Evolutionary conservation across 768 basidiomycete genomes (phyloP), one percentile per base, ranked within the genome.

Genomic region (Suillus sp.): DNA sequence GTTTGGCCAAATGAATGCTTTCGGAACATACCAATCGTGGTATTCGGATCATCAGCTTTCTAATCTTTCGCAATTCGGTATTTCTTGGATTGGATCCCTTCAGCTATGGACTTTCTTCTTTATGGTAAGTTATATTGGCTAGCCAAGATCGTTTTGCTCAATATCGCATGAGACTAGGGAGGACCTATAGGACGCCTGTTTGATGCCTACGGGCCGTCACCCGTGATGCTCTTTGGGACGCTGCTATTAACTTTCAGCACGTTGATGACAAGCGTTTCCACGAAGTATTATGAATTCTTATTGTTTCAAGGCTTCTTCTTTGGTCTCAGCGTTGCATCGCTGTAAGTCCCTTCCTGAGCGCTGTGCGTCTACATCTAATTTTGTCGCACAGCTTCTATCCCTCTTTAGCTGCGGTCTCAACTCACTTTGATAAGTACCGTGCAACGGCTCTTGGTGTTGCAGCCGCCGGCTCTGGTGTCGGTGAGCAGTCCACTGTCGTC

Each of bases 391-490:
- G 89, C 45, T 91, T 90, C 72, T 90, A 90, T 67, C 90, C 91
- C 0, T 79, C 87, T 0, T 76, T 92, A 35, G 81, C 88, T 4
- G 85, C 86, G 59, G 80, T 91, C 11, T 83, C 88, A 0, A 91
- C 87, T 1, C 81, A 87, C 71, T 93, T 91, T 74, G 69, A 71
- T 55, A 81, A 81, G 65, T 86, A 87, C 65, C 83, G 90, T 16
- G 89, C 88, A 3, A 87, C 91, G 2, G 90, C 91, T 0, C 77
- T 90, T 42, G 92, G 92, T 2, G 76, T 93, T 61, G 87, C 85
- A 20, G 80, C 84, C 1, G 84, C 90, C 38, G 92, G 92, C n/a
- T 87, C 87, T 30, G 84, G 88, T 62, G 71, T 84, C 62, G 88
- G 88, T 86, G 63, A 64, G 27, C 60, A 60, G 10, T 59, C 55